These are phyloP conservation scores for Waitea zeae DNA, from an alignment of 1,284 basidiomycete species.

Conservation along the genomic window DNA sequence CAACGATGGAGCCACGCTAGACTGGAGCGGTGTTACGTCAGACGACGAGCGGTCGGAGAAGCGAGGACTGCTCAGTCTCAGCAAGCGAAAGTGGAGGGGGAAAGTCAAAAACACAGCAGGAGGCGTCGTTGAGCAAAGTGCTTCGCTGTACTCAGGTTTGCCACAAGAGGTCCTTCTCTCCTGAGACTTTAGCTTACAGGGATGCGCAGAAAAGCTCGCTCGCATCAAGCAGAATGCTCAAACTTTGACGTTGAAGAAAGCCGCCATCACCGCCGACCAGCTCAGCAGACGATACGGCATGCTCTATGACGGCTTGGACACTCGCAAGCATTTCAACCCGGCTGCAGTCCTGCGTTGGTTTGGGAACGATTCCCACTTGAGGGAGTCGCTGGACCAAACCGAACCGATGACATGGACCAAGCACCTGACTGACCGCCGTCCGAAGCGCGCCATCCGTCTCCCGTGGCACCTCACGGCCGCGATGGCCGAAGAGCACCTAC, in stretches of 20 bases:
- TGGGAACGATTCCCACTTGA: constrained; percentile 24
- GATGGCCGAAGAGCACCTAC: constrained; percentile 45
- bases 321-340: constrained; percentile 22
- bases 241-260: constrained; percentile 39
- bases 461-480: constrained; percentile 51
- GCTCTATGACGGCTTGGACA: constrained; percentile 22
- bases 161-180: no score
- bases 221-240: constrained; percentile 31
- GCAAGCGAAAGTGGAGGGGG: constrained; percentile 37
- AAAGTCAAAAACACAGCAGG: constrained; percentile 32
- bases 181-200: constrained; percentile 1
- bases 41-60: constrained; percentile 40
- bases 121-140: constrained; percentile 19
- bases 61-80: constrained; percentile 40
- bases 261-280: constrained; percentile 48
- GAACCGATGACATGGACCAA: constrained; percentile 60
- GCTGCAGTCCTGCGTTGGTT: constrained; percentile 41
- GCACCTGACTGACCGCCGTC: constrained; percentile 32
- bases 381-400: constrained; percentile 30
- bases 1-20: constrained; percentile 48
- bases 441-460: constrained; percentile 17
- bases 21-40: constrained; percentile 36
- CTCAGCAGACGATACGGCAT: constrained; percentile 41
- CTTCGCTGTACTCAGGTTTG: constrained; percentile 12
- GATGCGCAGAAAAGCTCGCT: constrained; percentile 33